Percentiles rank a stretch among this genome's conserved stretches.
Evolutionary conservation across 805 yeast genomes (phyloP).

Genomic region (Yamadazyma sp.): DNA sequence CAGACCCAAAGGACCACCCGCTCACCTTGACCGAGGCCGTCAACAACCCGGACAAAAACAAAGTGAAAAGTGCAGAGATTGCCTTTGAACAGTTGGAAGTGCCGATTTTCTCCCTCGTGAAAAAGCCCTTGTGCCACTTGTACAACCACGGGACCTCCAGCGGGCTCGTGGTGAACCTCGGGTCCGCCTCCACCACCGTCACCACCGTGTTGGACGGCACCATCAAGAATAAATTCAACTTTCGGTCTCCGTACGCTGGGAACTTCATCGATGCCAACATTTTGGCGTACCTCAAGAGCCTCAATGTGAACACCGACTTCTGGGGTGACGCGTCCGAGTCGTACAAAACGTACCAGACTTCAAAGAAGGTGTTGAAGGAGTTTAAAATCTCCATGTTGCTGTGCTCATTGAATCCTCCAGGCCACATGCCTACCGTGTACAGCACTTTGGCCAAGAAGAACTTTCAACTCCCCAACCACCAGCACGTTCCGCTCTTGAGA

Average conservation of each 20-base stretch:
- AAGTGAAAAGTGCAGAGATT: conserved; percentile 58
- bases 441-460: conserved; percentile 12
- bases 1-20: conserved; percentile 62
- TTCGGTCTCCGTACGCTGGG: conserved; percentile 77
- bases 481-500: conserved; percentile 16
- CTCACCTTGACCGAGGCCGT: conserved; percentile 62
- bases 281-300: conserved; percentile 42
- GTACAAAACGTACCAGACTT: conserved; percentile 37
- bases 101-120: conserved; percentile 74
- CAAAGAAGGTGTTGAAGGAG: conserved; percentile 34
- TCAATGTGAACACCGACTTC: conserved; percentile 15
- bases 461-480: conserved; percentile 24
- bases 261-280: conserved; percentile 74
- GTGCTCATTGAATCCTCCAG: conserved; percentile 16
- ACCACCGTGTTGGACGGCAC: conserved; percentile 80
- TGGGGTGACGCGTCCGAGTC: conserved; percentile 24
- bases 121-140: conserved; percentile 74
- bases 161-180: conserved; percentile 79
- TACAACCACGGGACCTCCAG: conserved; percentile 77
- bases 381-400: conserved; percentile 35
- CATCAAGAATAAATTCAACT: conserved; percentile 61
- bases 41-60: conserved; percentile 66
- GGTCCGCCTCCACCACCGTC: conserved; percentile 65
- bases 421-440: conserved; percentile 4
- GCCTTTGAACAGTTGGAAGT: conserved; percentile 75